Evolutionary conservation across 306 rosid genomes (phyloP).

Genomic region (Bauhinia variegata): DNA sequence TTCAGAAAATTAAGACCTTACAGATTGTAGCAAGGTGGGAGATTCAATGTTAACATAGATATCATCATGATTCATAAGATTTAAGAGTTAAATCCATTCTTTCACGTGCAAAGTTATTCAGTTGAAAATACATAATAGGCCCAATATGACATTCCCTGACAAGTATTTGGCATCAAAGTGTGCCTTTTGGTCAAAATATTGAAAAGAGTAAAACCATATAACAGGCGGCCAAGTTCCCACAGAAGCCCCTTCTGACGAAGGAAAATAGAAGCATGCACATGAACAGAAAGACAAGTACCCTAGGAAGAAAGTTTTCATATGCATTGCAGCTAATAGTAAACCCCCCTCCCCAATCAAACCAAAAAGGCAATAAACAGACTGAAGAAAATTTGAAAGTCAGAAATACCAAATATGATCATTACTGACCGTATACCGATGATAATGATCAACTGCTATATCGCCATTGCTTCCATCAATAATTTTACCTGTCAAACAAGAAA

Average conservation of each 20-base stretch:
- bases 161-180: slow-evolving; percentile 27
- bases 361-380: slow-evolving; percentile 14
- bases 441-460: slow-evolving; percentile 89
- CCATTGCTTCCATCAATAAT: slow-evolving; percentile 78
- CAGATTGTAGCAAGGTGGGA: not conserved
- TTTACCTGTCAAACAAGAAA: slow-evolving; percentile 58
- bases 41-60: slow-evolving; percentile 1
- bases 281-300: not conserved
- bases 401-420: slow-evolving; percentile 4
- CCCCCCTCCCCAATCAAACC: slow-evolving; percentile 25
- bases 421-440: slow-evolving; percentile 82
- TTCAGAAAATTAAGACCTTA: slow-evolving; percentile 26
- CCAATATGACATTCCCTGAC: slow-evolving; percentile 6
- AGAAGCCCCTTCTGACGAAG: not conserved
- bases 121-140: slow-evolving; percentile 1
- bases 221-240: not conserved
- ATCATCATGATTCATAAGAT: slow-evolving; percentile 22
- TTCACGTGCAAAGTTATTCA: no score
- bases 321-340: slow-evolving; percentile 19
- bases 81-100: slow-evolving; percentile 4
- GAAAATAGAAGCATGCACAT: not conserved
- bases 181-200: not conserved
- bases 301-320: slow-evolving; percentile 22
- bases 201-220: not conserved
- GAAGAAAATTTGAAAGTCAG: not conserved